Base-by-base conservation (phyloP, 2,329 filamentous ascomycete species). In the Hortaea sp. region DNA sequence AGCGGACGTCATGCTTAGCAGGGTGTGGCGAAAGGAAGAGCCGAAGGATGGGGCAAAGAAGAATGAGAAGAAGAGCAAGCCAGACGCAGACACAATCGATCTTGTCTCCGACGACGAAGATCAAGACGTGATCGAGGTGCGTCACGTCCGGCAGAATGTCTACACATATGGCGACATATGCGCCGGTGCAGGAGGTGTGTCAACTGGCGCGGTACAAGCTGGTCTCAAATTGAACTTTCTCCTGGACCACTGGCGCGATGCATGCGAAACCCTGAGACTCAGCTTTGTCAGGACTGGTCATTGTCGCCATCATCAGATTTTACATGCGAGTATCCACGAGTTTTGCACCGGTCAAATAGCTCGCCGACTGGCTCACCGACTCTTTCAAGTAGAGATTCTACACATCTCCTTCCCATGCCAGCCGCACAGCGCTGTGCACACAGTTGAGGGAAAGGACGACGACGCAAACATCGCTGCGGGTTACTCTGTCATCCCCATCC, bases 371-470 rank as follows among this genome's bases (percentile, higher is more conserved):
- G 20, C 20, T 20, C 20, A 20, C 20, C 20, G 20, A 20, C 29
- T 57, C 41, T 1, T 64, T 72, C 13, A 35, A 9, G 76, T 82
- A 0, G 85, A 92, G 53, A 68, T 90, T 1, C 66, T 86, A 0
- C 87, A 94, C 52, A 64, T 88, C 0, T 88, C 83, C 0, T 85
- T 85, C 0, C 86, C 87, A 0, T 94, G 88, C 46, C 85, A 90
- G 54, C 78, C 75, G 2, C 89, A 82, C 61, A 89, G 85, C 0
- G 78, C 79, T 0, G 83, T 81, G 0, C 82, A 94, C 49, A 89
- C 85, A 0, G 27, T 42, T 11, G 11, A 64, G 0, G 75, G 76
- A 0, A 68, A 68, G 5, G 72, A 80, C 20, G 82, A 88, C 40
- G 82, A 85, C 1, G 71, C 66, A 0, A 92, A 94, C 53, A 79